Conservation (phyloP, 1,284 basidiomycete species). For the Trichosporon sp. region DNA sequence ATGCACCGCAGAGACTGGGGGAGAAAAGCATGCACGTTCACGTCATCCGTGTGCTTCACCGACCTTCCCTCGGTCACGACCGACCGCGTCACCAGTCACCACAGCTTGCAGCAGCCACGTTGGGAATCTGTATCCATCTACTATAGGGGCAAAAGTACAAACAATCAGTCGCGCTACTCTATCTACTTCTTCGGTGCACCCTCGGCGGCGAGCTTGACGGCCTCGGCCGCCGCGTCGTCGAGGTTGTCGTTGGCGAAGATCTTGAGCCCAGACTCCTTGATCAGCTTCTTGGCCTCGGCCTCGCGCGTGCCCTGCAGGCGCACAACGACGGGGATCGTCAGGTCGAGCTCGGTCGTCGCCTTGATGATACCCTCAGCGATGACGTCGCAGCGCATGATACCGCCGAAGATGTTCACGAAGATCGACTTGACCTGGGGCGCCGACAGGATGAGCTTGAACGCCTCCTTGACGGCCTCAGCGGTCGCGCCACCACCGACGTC, state of each 20-base stretch:
- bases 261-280: conserved; percentile 84
- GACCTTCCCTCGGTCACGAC: neutral
- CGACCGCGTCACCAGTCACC: neutral
- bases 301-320: conserved; percentile 97
- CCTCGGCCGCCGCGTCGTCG: conserved; percentile 66
- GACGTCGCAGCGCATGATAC: conserved; percentile 97
- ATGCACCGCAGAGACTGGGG: neutral
- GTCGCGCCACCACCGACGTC: conserved; percentile 98
- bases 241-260: conserved; percentile 59
- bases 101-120: neutral
- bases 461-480: conserved; percentile 97
- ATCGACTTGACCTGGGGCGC: conserved; percentile 95
- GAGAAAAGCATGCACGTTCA: neutral
- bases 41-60: neutral
- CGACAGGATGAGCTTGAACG: conserved; percentile 88
- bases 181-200: conserved; percentile 14
- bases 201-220: conserved; percentile 62
- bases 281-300: conserved; percentile 89
- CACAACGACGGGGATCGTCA: conserved; percentile 86
- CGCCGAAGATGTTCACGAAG: conserved; percentile 91
- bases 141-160: conserved; percentile 1
- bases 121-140: neutral
- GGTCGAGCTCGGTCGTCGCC: conserved; percentile 83
- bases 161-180: neutral
- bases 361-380: conserved; percentile 98